These are phyloP conservation scores for Ogataea salicorniae DNA, from an alignment of 805 yeast species.

Conservation along the genomic window DNA sequence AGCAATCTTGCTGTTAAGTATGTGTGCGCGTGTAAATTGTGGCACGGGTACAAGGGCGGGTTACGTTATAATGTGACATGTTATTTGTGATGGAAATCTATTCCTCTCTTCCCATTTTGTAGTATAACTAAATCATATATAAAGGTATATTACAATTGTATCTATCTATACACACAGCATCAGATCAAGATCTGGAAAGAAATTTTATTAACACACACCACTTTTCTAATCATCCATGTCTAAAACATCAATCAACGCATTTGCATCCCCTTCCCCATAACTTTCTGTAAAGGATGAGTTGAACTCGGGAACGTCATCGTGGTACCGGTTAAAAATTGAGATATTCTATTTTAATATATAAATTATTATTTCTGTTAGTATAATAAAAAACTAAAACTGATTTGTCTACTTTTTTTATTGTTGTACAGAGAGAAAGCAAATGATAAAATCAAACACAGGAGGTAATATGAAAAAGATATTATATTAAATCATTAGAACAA, in stretches of 20 bases:
- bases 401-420: too few species aligned
- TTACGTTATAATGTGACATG: neutral
- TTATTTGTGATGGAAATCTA: neutral
- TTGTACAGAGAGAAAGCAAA: too few species aligned
- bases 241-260: conserved; percentile 35
- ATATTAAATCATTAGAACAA: too few species aligned
- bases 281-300: conserved; percentile 27
- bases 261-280: conserved; percentile 34
- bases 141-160: neutral
- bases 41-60: neutral
- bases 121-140: neutral
- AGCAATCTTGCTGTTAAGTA: too few species aligned
- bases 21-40: too few species aligned
- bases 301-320: conserved; percentile 16
- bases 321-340: conserved; percentile 6
- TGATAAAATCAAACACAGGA: too few species aligned
- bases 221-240: conserved; percentile 21
- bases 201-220: too few species aligned
- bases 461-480: too few species aligned
- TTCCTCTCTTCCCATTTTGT: too few species aligned
- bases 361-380: conserved; percentile 2
- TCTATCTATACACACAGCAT: neutral
- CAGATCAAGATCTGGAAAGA: too few species aligned
- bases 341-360: conserved; percentile 2
- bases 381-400: neutral